Evolutionary conservation across 352 stramenopile species (phyloP), one percentile per base, ranked within the genome.

Genomic region (Phytophthora kernoviae): DNA sequence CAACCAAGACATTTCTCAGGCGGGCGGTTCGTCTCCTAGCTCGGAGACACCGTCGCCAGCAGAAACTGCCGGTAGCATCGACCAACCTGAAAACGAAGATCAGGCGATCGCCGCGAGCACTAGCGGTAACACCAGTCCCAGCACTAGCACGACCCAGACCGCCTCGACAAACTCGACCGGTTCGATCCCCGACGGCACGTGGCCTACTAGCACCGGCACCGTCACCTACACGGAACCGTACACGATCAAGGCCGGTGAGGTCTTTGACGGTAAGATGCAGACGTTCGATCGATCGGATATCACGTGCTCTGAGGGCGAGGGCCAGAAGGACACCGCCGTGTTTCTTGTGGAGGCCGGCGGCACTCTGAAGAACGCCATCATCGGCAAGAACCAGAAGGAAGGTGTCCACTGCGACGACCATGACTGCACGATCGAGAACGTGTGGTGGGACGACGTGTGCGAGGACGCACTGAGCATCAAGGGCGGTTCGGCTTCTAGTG

Each of bases 201-300:
- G n/a, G n/a, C n/a, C n/a, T n/a, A n/a, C 40, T 8, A 60, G 52
- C 42, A 60, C 27, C 1, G 52, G 61, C 11, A 49, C 42, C 41
- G 61, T 60, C 26, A 27, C n/a, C 14, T 68, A 54, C 52, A 26
- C 43, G 6, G 58, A 64, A 20, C 42, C 69, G 1, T 54, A 70
- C 27, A 56, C 62, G 21, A 68, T 80, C 27, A 61, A 70, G 20
- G 70, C 70, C 8, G 73, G 67, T 2, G 62, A 63, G 12, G 46
- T 60, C 39, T 81, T 51, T 14, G 52, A 59, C 14, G 52, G 52
- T 26, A 51, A 59, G 42, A 60, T 60, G 52, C 52, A 60, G 63
- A 87, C 70, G 5, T 85, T 81, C 59, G 69, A 87, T 6, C 74
- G 68, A 5, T 75, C 68, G 18, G 54, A 80, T 39, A 66, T 77